Base-by-base conservation (phyloP, 805 yeast species). In the Kodamaea nitidulidarum region DNA sequence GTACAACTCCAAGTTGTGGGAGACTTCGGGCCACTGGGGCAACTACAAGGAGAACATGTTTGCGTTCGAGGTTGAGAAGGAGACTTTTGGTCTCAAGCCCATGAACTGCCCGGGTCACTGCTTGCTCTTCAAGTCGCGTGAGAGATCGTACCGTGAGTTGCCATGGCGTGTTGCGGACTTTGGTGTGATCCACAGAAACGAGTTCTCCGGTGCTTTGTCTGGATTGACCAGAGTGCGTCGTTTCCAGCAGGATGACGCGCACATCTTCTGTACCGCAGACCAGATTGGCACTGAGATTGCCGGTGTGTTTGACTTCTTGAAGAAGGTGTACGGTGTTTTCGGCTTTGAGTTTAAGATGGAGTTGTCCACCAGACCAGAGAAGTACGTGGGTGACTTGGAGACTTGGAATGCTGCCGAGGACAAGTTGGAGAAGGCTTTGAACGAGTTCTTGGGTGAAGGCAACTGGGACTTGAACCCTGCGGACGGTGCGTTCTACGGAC, bases 161-260 rank as follows among this genome's bases (percentile, higher is more conserved):
- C 98, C 98, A 56, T 85, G 95, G 95, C 85, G 98, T 75, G 95
- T 88, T 68, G 96, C 98, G 43, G 98, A 91, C 65, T 90, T 90
- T 50, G 96, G 97, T 67, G 97, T 91, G 39, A 76, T 91, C 51
- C 98, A 91, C 73, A 82, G 98, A 75, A 91, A 91, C 64, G 98
- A 91, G 67, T 86, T 84, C 54, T 81, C 93, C 30, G 98, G 98
- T 67, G 97, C 98, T 9, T 74, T 91, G 50, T 80, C 96, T 30
- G 74, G 74, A 25, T 80, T 91, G 63, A 93, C 98, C 41, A 84
- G 98, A 71, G 98, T 93, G 34, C 85, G 98, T 71, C 81, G 98
- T 68, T 91, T 91, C 85, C 98, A 91, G 68, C 98, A 91, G 72
- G 98, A 91, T 66, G 98, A 91, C 69, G 97, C 96, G 35, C 98